Evolutionary conservation across 441 rosid species (phyloP), one percentile per base, ranked within the genome.

Genomic region (Gossypium lobatum): DNA sequence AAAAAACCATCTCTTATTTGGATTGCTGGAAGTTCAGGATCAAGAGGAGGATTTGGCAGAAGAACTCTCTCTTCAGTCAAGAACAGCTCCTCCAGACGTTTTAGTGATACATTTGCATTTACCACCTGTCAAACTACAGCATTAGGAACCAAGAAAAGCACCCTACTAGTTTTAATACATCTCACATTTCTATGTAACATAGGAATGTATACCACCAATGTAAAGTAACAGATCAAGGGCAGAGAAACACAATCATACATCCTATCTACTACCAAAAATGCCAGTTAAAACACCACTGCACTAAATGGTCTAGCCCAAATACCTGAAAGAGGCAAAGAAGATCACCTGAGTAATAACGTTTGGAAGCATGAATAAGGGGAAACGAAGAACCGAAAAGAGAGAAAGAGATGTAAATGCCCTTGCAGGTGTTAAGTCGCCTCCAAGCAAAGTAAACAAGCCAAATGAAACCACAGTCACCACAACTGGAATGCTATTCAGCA

Each of bases 351-450:
- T 92, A 73, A 96, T 92, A 70, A 91, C 83, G 81, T 88, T 96
- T 26, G 98, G 98, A 70, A 96, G 99, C 98, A 96, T 87, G 84
- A 86, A 88, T 65, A 93, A 87, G 55, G 98, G 99, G 78, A 91
- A 96, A 39, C 99, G 97, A 80, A 96, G 96, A 71, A 96, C 99
- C 17, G 97, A 81, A 81, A 96, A 96, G 77, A 96, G 88, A 72
- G 99, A 93, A 63, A 96, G 91, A 46, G 98, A 84, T 52, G 98
- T 96, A 83, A 96, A 96, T 81, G 99, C 99, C 87, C 95, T 88
- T 45, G 99, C 91, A 81, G 99, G 99, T 81, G 99, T 94, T 82
- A 94, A 86, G 85, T 94, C 86, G 75, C 99, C 99, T 71, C 99
- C 99, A 78, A 96, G 98, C 83, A 96, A 77, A 74, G 99, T 90